These are phyloP conservation scores for Talaromyces wortmannii DNA, from an alignment of 495 filamentous ascomycete species.

Conservation along the genomic window DNA sequence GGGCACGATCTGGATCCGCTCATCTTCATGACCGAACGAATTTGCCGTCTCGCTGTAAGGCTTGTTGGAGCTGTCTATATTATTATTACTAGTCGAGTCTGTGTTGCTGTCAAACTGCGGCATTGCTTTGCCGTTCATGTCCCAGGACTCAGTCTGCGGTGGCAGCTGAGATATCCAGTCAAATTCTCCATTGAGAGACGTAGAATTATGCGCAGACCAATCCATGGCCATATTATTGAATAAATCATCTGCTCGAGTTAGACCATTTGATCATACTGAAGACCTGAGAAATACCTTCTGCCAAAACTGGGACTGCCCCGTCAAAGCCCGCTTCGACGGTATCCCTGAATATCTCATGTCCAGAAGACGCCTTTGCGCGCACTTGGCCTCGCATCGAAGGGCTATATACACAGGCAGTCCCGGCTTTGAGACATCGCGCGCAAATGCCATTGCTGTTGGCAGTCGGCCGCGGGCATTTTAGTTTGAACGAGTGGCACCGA, in stretches of 20 bases:
- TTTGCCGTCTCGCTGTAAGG: neutral
- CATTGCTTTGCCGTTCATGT: neutral
- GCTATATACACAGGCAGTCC: neutral
- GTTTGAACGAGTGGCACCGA: constrained; percentile 2
- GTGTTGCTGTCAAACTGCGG: neutral
- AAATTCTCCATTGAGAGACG: neutral
- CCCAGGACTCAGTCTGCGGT: neutral
- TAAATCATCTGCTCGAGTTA: neutral
- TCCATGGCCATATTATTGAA: neutral
- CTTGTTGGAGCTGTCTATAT: neutral
- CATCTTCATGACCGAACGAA: neutral
- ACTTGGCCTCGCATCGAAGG: constrained; percentile 1
- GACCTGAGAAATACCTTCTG: neutral
- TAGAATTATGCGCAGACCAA: neutral
- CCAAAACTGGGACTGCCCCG: neutral
- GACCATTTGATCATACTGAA: neutral
- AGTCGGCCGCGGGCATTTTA: neutral
- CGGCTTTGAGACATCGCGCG: neutral
- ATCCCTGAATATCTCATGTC: neutral
- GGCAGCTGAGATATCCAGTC: constrained; percentile 1
- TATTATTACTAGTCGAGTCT: neutral
- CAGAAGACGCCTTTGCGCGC: neutral
- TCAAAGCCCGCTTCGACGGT: neutral
- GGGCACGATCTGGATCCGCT: neutral
- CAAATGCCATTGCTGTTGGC: neutral